Conservation (phyloP, 208 protist species). For the Wallacemonas collosoma region DNA sequence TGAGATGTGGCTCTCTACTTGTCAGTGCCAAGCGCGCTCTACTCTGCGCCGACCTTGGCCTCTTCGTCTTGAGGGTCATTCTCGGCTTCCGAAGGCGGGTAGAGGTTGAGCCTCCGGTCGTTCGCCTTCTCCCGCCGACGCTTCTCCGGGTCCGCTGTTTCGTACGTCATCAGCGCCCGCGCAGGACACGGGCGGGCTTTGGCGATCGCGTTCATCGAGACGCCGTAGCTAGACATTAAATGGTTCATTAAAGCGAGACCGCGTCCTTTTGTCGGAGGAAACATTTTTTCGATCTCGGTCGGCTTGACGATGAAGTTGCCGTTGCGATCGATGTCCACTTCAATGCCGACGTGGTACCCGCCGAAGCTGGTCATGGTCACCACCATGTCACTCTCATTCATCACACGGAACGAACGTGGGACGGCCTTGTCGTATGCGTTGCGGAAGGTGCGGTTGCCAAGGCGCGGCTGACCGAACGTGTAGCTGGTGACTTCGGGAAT, state of each 20-base stretch:
- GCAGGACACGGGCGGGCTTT: conserved; percentile 42
- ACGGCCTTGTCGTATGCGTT: conserved; percentile 77
- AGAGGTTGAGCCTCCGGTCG: conserved; percentile 11
- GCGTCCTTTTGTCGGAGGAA: conserved; percentile 70
- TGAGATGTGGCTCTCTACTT: too few relatives aligned
- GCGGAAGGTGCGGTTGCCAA: conserved; percentile 81
- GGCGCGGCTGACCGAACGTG: conserved; percentile 88
- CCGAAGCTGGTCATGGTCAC: conserved; percentile 63
- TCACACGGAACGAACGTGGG: conserved; percentile 82
- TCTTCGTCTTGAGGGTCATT: conserved; percentile 7
- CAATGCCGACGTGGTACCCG: conserved; percentile 81
- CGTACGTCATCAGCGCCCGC: conserved; percentile 29
- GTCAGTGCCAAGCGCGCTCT: too few relatives aligned
- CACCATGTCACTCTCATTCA: conserved; percentile 91
- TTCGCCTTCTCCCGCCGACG: conserved; percentile 17
- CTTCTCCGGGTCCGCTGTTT: conserved; percentile 37
- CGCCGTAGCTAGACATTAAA: conserved; percentile 66
- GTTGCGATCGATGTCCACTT: conserved; percentile 87
- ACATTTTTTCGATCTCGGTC: conserved; percentile 84
- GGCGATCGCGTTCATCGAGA: conserved; percentile 74
- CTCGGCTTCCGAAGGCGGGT: conserved; percentile 14
- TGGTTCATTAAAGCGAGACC: conserved; percentile 76
- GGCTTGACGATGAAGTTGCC: conserved; percentile 92
- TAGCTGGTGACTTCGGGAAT: conserved; percentile 85
- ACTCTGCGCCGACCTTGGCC: not conserved